Evolutionary conservation across 2,329 filamentous ascomycete species (phyloP), one percentile per base, ranked within the genome.

Genomic region (Fusarium gaditjirri): DNA sequence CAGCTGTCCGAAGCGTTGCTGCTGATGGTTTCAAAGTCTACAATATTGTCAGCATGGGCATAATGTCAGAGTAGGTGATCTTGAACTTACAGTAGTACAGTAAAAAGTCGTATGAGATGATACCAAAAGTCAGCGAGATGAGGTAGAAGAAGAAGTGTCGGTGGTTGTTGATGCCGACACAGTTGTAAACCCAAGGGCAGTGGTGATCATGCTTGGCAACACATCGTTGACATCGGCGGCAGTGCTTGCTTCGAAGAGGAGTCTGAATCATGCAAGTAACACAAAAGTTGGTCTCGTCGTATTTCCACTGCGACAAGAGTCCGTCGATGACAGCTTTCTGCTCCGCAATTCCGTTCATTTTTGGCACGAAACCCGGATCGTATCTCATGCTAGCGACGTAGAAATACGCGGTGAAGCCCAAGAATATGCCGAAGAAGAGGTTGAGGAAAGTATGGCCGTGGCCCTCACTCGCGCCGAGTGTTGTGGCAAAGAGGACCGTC

Each of bases 151-250:
- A 93, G 81, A 99, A 99, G 76, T 98, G 95, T 19, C 96, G 91
- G 78, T 98, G 93, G 80, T 98, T 99, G 84, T 98, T 98, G 71
- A 96, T 89, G 46, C 94, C 96, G 44, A 99, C 90, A 77, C 96
- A 99, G 82, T 98, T 98, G 83, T 97, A 93, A 29, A 98, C 93
- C 96, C 96, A 99, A 0, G 96, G 96, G 78, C 96, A 99, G 80
- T 99, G 96, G 78, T 99, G 96, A 79, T 99, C 96, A 83, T 97
- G 94, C 82, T 97, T 97, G 60, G 95, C 94, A 59, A 99, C 93
- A 80, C 96, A 99, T 72, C 95, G 92, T 77, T 93, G 90, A 80
- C 96, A 99, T 68, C 93, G 89, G 78, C 92, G 92, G 84, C 96
- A 99, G 83, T 99, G 96, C 85, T 98, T 99, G 84, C 95, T 97